A percentile compares a stretch with the other conserved stretches of the same genome.
phyloP scores from a whole-genome alignment of 78 protist species.

The Bigelowiella natans region DNA sequence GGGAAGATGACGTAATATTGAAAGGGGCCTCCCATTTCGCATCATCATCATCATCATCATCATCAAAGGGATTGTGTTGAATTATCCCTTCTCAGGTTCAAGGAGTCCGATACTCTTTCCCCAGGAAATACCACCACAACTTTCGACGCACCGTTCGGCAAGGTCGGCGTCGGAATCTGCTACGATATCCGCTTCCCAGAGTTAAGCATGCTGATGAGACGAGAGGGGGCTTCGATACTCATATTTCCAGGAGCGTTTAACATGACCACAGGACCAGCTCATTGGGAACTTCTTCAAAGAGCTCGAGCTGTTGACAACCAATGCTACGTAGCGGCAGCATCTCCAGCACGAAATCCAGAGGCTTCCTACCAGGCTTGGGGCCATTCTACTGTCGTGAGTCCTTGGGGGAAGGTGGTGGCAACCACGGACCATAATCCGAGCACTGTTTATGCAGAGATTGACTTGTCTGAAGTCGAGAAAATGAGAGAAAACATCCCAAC shows the following conservation, averaged over 20 bases:
- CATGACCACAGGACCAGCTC: conserved; percentile 93
- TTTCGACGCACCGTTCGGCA: conserved; percentile 3
- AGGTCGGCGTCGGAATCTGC: conserved; percentile 88
- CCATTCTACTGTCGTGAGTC: conserved; percentile 65
- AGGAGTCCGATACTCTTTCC: conserved; percentile 19
- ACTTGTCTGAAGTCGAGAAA: not conserved
- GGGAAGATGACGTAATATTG: conserved; percentile 60
- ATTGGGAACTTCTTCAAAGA: conserved; percentile 85
- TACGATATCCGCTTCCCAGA: conserved; percentile 91
- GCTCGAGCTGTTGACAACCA: conserved; percentile 51
- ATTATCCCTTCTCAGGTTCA: not conserved
- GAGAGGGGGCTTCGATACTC: conserved; percentile 25
- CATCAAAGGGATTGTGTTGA: not conserved
- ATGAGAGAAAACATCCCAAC: not conserved
- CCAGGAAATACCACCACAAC: conserved; percentile 16
- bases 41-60: too few species aligned
- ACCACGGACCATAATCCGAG: conserved; percentile 53
- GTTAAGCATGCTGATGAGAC: conserved; percentile 27
- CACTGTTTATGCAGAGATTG: conserved; percentile 62
- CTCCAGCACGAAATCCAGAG: conserved; percentile 69
- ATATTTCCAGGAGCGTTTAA: conserved; percentile 86
- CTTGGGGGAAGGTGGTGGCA: conserved; percentile 77
- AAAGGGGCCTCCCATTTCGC: too few species aligned
- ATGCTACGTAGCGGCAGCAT: conserved; percentile 53
- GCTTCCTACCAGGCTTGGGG: conserved; percentile 55